Conservation (phyloP, 495 filamentous ascomycete genomes). For the Penicillium odoratum region DNA sequence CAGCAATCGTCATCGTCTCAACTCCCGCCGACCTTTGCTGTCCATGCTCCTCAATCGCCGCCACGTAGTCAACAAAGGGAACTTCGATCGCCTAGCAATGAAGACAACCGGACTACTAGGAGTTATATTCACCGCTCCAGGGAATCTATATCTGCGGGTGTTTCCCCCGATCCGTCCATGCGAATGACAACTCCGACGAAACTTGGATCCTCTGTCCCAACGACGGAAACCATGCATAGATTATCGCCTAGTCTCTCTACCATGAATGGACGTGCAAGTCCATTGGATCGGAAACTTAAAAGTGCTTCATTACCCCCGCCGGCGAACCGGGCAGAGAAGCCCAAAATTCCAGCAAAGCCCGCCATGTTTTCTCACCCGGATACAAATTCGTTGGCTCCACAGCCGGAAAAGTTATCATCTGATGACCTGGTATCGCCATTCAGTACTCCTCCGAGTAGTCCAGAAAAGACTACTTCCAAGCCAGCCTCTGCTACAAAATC, state of each 20-base stretch:
- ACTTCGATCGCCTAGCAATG: slow-evolving; percentile 12
- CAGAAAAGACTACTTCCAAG: slow-evolving; percentile 51
- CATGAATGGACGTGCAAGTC: slow-evolving; percentile 23
- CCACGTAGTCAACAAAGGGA: slow-evolving; percentile 43
- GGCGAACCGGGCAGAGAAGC: slow-evolving; percentile 80
- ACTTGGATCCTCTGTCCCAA: slow-evolving; percentile 50
- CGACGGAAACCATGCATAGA: slow-evolving; percentile 52
- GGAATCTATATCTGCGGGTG: slow-evolving; percentile 33
- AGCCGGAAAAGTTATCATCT: slow-evolving; percentile 29
- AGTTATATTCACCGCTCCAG: slow-evolving; percentile 25
- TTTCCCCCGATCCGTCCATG: slow-evolving; percentile 44
- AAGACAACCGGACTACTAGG: slow-evolving; percentile 30
- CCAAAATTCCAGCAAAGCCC: slow-evolving; percentile 61
- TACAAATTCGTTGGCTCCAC: slow-evolving; percentile 36
- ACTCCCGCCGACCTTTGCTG: slow-evolving; percentile 65
- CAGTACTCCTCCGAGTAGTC: slow-evolving; percentile 81
- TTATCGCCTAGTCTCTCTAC: slow-evolving; percentile 44
- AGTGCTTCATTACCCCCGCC: slow-evolving; percentile 61
- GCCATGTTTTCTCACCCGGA: slow-evolving; percentile 35
- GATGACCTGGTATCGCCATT: slow-evolving; percentile 78
- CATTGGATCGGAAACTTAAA: slow-evolving; percentile 36
- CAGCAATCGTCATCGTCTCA: slow-evolving; percentile 57
- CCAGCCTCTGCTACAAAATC: slow-evolving; percentile 16
- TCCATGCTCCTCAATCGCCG: slow-evolving; percentile 77
- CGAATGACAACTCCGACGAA: slow-evolving; percentile 51